A percentile compares a stretch with the other conserved stretches of the same genome.
Conservation (phyloP, 257 asterid genomes). For the Ocimum tenuiflorum region DNA sequence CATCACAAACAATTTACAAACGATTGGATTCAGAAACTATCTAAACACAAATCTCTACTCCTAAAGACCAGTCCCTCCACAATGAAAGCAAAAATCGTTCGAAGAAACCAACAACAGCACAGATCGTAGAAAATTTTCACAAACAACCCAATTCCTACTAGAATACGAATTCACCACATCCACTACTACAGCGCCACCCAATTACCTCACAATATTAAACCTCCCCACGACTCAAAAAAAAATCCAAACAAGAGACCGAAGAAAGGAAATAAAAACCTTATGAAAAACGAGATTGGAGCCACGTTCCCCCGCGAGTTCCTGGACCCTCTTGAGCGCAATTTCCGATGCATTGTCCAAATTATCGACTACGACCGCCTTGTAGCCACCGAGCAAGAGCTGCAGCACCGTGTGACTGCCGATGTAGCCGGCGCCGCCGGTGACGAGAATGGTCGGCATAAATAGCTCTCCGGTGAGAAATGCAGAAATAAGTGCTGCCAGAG, state of each 20-base stretch:
- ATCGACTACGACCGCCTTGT: constrained; percentile 67
- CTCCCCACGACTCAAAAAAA: not conserved
- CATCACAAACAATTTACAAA: not conserved
- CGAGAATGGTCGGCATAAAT: constrained; percentile 45
- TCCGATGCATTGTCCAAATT: constrained; percentile 87
- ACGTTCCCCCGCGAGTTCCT: constrained; percentile 58
- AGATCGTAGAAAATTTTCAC: constrained; percentile 1
- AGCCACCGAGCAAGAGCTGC: constrained; percentile 69
- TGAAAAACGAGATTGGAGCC: constrained; percentile 64
- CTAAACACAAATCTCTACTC: not conserved
- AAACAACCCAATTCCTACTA: no score
- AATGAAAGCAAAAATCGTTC: not conserved
- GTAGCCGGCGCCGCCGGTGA: constrained; percentile 54
- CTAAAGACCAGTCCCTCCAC: not conserved
- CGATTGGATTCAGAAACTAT: not conserved
- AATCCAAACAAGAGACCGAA: not conserved
- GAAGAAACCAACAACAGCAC: not conserved
- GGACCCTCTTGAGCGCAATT: constrained; percentile 53
- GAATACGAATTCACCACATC: no score
- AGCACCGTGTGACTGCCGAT: constrained; percentile 69
- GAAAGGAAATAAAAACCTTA: constrained; percentile 37
- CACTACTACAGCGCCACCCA: not conserved
- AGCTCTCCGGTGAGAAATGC: constrained; percentile 5
- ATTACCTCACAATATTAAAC: constrained; percentile 3
- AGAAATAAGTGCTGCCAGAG: not conserved